Percentiles rank a stretch among this genome's conserved stretches.
Conservation (phyloP, 192 early-diverging fungal species). For the Coemansia pectinata region DNA sequence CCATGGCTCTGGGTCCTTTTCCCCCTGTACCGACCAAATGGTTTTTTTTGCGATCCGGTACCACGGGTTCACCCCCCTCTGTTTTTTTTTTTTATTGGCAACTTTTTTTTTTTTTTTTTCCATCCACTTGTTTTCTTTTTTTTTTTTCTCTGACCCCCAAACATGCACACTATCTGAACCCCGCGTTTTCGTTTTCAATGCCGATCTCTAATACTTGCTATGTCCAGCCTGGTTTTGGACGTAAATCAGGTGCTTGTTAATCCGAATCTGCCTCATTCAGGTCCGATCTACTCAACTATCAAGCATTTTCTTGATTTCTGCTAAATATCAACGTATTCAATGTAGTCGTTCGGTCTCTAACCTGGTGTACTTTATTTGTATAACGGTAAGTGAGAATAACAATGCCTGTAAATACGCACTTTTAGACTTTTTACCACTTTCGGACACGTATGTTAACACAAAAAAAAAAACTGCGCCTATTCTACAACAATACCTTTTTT, state of each 20-base stretch:
- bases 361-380: not conserved
- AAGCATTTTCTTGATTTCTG: not conserved
- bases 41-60: not conserved
- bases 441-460: not conserved
- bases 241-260: not conserved
- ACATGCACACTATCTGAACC: constrained; percentile 6
- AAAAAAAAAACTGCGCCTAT: not conserved
- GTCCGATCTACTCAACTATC: not conserved
- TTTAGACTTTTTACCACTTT: not conserved
- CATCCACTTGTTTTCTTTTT: not conserved
- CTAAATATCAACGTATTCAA: not conserved
- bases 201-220: not conserved
- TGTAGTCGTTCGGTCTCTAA: not conserved
- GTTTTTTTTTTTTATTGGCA: not conserved
- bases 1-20: not conserved
- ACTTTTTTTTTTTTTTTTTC: not conserved
- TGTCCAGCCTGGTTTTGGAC: not conserved
- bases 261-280: not conserved
- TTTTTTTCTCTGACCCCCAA: not conserved
- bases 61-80: not conserved
- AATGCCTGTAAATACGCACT: not conserved
- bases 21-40: constrained; percentile 2
- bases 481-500: not conserved
- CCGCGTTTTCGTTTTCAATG: not conserved
- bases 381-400: not conserved